Evolutionary conservation across 2,329 filamentous ascomycete genomes (phyloP).

Genomic region (Thelonectria blattea): DNA sequence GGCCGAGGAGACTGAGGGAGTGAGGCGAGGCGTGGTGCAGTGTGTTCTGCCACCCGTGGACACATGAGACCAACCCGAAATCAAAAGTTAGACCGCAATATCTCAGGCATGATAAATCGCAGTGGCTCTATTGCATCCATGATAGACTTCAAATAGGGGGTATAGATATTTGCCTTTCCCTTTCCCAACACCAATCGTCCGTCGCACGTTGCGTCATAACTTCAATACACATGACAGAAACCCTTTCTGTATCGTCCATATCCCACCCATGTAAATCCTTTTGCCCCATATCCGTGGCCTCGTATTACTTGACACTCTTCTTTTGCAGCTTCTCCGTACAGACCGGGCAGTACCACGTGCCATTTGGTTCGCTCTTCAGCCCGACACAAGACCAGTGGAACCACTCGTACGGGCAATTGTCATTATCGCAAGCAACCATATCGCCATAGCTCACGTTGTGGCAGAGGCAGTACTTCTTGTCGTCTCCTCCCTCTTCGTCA

Average conservation of each 20-base stretch:
- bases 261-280: neutral
- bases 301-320: conserved; percentile 38
- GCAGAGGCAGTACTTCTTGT: conserved; percentile 84
- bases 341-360: conserved; percentile 71
- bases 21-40: conserved; percentile 65
- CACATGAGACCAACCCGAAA: conserved; percentile 9
- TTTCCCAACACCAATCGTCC: conserved; percentile 15
- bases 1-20: conserved; percentile 65
- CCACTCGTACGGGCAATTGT: conserved; percentile 82
- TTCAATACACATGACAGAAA: conserved; percentile 5
- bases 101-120: too few species aligned
- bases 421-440: conserved; percentile 90
- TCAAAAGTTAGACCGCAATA: neutral
- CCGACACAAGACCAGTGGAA: conserved; percentile 83
- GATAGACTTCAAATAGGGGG: conserved; percentile 19
- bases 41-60: conserved; percentile 46
- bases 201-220: neutral
- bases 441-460: conserved; percentile 85
- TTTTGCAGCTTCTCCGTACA: conserved; percentile 62
- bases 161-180: conserved; percentile 22
- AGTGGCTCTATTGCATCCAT: neutral
- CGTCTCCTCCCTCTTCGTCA: conserved; percentile 75
- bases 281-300: neutral
- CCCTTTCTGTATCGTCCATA: neutral
- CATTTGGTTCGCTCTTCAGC: conserved; percentile 70